Conservation (phyloP, 2,329 filamentous ascomycete species). For the Talaromyces sp. region DNA sequence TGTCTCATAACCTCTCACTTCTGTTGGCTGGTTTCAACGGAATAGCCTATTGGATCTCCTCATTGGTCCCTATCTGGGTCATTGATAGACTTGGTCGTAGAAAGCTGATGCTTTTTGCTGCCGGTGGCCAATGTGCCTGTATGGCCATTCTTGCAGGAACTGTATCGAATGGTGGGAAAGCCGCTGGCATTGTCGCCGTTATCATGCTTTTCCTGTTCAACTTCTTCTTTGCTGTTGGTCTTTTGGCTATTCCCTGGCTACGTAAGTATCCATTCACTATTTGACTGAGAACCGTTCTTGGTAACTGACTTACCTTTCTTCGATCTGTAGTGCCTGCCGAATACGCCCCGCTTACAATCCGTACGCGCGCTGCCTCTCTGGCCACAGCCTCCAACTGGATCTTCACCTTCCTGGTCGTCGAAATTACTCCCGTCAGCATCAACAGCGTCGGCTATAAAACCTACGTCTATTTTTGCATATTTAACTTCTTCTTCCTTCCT, state of each 20-base stretch:
- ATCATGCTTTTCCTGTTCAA: conserved; percentile 12
- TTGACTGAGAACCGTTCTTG: background rate
- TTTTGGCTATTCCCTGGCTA: conserved; percentile 7
- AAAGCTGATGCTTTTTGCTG: conserved; percentile 19
- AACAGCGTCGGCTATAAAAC: conserved; percentile 10
- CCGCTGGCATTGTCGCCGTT: conserved; percentile 7
- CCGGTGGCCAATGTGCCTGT: conserved; percentile 19
- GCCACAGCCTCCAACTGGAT: background rate
- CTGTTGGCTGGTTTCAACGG: conserved; percentile 14
- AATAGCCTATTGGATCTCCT: conserved; percentile 8
- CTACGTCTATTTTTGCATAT: conserved; percentile 7
- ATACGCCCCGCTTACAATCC: conserved; percentile 8
- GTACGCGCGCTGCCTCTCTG: conserved; percentile 4
- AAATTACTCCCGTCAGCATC: conserved; percentile 8
- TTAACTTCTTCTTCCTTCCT: conserved; percentile 8
- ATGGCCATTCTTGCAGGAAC: conserved; percentile 21
- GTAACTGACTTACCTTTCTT: background rate
- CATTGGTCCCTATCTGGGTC: conserved; percentile 20
- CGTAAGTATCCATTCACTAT: background rate
- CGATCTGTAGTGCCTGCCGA: conserved; percentile 4
- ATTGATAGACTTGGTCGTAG: conserved; percentile 22
- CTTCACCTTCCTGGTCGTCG: conserved; percentile 5
- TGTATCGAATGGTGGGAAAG: background rate
- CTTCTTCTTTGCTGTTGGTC: conserved; percentile 7
- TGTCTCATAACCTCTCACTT: conserved; percentile 14